Conservation (phyloP, 345 rosid genomes). For the Orychophragmus violaceus region DNA sequence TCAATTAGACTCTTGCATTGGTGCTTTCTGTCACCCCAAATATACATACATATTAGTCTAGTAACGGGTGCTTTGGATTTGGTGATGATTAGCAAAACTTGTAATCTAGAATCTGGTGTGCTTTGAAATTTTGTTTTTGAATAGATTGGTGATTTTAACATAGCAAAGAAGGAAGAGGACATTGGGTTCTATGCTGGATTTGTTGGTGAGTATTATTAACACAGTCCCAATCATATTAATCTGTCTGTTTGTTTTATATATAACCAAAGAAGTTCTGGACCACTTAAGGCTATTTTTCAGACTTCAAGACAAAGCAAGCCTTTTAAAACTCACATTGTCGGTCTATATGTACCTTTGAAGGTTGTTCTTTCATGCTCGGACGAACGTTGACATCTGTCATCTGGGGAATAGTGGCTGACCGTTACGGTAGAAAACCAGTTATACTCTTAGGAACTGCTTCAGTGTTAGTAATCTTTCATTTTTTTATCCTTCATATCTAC, state of each 20-base stretch:
- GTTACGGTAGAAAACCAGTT: slow-evolving; percentile 87
- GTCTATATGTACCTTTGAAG: slow-evolving; percentile 32
- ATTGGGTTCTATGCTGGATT: slow-evolving; percentile 88
- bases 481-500: not conserved
- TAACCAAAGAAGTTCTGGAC: not conserved
- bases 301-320: not conserved
- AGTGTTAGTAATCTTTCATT: slow-evolving; percentile 52
- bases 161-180: slow-evolving; percentile 76
- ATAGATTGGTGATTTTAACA: slow-evolving; percentile 67
- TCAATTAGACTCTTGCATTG: not conserved
- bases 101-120: not conserved
- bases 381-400: slow-evolving; percentile 79
- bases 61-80: not conserved
- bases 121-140: not conserved
- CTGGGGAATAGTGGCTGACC: slow-evolving; percentile 90
- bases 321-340: slow-evolving; percentile 9
- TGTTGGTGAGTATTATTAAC: slow-evolving; percentile 84
- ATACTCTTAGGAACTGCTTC: slow-evolving; percentile 58
- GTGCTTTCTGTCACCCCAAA: too few relatives aligned
- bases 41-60: not conserved
- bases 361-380: slow-evolving; percentile 83
- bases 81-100: not conserved
- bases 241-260: not conserved
- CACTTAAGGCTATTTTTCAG: not conserved
- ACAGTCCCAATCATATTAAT: not conserved